These are phyloP conservation scores for Lecanicillium sp. DNA, from an alignment of 2,329 filamentous ascomycete species.

Conservation along the genomic window DNA sequence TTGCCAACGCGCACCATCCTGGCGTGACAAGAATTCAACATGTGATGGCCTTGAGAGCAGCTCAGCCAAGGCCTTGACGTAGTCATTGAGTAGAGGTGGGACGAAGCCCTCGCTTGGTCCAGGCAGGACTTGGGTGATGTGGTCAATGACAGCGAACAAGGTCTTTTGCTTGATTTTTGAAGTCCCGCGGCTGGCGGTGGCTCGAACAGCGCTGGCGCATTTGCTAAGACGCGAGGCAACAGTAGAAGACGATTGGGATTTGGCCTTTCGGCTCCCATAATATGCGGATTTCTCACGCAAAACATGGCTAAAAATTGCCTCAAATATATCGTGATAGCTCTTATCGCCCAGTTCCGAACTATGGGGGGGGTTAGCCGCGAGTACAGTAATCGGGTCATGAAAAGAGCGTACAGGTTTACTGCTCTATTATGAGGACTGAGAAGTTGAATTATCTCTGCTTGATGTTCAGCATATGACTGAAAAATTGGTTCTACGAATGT, in stretches of 20 bases:
- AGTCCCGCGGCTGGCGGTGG: conserved; percentile 61
- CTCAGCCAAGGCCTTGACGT: conserved; percentile 65
- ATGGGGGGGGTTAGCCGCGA: neutral
- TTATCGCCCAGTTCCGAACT: conserved; percentile 56
- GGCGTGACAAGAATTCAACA: conserved; percentile 64
- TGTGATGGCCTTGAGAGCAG: conserved; percentile 68
- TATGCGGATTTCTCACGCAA: conserved; percentile 59
- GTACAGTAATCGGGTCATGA: neutral
- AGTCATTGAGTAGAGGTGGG: conserved; percentile 63
- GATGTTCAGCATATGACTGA: neutral
- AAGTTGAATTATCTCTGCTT: conserved; percentile 28
- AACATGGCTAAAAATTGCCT: conserved; percentile 65
- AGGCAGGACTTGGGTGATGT: conserved; percentile 69
- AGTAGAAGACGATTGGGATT: conserved; percentile 35
- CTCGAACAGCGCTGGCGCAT: conserved; percentile 63
- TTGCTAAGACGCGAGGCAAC: conserved; percentile 52
- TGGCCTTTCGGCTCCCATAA: conserved; percentile 38
- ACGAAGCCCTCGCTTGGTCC: conserved; percentile 53
- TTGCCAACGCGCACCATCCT: conserved; percentile 55
- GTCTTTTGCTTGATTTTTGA: conserved; percentile 66
- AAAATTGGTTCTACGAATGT: neutral
- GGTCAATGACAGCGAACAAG: conserved; percentile 68
- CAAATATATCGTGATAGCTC: conserved; percentile 73
- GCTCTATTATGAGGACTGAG: conserved; percentile 28
- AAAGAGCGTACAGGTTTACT: conserved; percentile 23